phyloP scores from a whole-genome alignment of 805 yeast species.

The Kluyveromyces siamensis region DNA sequence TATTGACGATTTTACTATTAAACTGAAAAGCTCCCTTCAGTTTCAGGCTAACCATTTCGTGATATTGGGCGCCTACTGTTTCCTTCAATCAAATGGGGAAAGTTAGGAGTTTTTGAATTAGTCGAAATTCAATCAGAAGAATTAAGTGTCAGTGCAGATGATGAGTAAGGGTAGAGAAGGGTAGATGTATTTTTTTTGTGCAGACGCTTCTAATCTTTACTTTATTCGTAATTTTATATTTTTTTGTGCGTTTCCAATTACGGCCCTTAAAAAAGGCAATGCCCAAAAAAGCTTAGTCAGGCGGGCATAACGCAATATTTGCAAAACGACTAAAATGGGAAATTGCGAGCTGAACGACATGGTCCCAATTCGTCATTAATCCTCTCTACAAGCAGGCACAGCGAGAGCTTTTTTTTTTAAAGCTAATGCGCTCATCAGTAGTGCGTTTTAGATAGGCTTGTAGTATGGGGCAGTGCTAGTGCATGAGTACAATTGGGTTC shows the following conservation, averaged over 20 bases:
- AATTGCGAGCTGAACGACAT: background rate
- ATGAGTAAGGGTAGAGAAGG: too few relatives aligned
- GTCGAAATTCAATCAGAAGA: too few relatives aligned
- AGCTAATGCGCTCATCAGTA: too few relatives aligned
- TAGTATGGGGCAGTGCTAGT: too few relatives aligned
- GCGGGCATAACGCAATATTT: background rate
- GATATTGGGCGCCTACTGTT: background rate
- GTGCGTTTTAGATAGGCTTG: too few relatives aligned
- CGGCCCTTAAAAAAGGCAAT: background rate
- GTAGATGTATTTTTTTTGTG: too few relatives aligned
- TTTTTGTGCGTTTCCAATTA: background rate
- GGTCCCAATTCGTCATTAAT: too few relatives aligned
- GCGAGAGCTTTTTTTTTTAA: too few relatives aligned
- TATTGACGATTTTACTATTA: background rate
- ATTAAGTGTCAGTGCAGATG: too few relatives aligned
- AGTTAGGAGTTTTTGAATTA: too few relatives aligned
- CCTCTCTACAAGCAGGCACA: background rate
- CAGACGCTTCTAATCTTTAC: background rate
- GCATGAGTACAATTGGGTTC: too few relatives aligned
- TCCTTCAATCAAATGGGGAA: background rate
- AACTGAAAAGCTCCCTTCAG: conserved; percentile 1
- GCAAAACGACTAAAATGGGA: background rate
- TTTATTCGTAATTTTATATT: background rate
- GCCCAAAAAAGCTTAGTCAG: background rate
- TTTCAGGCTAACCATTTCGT: background rate